phyloP scores from a whole-genome alignment of 164 flowering plant genomes.

The Euptelea pleiosperma region DNA sequence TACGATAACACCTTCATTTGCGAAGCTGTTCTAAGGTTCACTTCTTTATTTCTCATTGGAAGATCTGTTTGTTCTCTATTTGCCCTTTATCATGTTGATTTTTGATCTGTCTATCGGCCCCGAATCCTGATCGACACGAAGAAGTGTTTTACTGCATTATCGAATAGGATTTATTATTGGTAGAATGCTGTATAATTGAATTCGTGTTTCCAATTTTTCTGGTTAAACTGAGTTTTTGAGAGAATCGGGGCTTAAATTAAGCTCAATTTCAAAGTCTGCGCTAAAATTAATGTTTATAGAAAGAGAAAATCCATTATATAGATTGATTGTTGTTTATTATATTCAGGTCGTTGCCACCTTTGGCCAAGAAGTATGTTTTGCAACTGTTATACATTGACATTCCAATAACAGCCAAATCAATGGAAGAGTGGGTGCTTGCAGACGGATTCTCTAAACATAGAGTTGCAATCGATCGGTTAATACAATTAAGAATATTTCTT shows the following conservation, averaged over 20 bases:
- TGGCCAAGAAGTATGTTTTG: slow-evolving; percentile 85
- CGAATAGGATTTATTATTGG: too few species aligned
- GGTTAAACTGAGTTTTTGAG: too few species aligned
- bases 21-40: slow-evolving; percentile 90
- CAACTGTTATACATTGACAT: slow-evolving; percentile 71
- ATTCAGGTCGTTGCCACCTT: slow-evolving; percentile 83
- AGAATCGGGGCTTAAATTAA: too few species aligned
- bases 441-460: slow-evolving; percentile 83
- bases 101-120: slow-evolving; percentile 1
- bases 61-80: not conserved
- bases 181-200: too few species aligned
- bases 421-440: slow-evolving; percentile 88
- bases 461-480: slow-evolving; percentile 77
- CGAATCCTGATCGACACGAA: too few species aligned
- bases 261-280: too few species aligned
- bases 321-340: slow-evolving; percentile 9
- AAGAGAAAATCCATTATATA: not conserved
- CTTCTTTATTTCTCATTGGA: not conserved
- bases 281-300: not conserved
- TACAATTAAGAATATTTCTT: slow-evolving; percentile 67
- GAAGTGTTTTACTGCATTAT: too few species aligned
- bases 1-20: slow-evolving; percentile 83
- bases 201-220: too few species aligned
- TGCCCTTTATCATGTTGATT: not conserved
- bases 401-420: slow-evolving; percentile 53